Evolutionary conservation across 1,139 yeast genomes (phyloP), one percentile per base, ranked within the genome.

Genomic region (Scheffersomyces illinoinensis): DNA sequence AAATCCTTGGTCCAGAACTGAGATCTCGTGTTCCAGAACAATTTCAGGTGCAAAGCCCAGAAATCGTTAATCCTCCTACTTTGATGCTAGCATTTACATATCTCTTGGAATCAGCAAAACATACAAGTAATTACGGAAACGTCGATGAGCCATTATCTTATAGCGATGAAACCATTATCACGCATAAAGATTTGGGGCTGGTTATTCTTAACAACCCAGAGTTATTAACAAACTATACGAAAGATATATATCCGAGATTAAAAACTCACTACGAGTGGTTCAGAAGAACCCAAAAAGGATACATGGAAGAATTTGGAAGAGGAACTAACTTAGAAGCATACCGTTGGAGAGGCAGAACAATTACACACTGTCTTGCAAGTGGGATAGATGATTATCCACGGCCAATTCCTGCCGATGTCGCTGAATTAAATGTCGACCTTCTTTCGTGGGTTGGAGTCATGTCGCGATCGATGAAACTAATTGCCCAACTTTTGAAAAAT

Each of bases 341-440:
- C 72, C 82, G 97, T 69, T 95, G 99, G 99, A 84, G 93, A 62
- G 99, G 98, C 2, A 84, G 98, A 63, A 91, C 98, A 0, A 78
- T 82, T 24, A 84, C 88, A 4, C 98, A 91, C 69, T 91, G 97
- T 70, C 79, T 95, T 58, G 96, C 99, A 2, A 90, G 97, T 74
- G 99, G 99, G 0, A 72, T 95, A 52, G 99, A 95, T 73, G 99
- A 95, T 71, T 95, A 93, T 69, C 99, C 99, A 47, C 84, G 99
- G 62, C 90, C 93, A 0, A 76, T 80, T 48, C 87, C 86, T 12
- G 95, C 96, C 0, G 97, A 92, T 71, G 81, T 89, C 50, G 97
- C 96, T 0, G 99, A 95, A 73, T 78, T 95, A 56, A 91, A 95
- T 67, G 95, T 96, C 33, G 99, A 95, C 71, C 79, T 95, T 59